Percentiles rank a stretch among this genome's conserved stretches.
Conservation (phyloP, 2,329 filamentous ascomycete species). For the Didymella pomorum region DNA sequence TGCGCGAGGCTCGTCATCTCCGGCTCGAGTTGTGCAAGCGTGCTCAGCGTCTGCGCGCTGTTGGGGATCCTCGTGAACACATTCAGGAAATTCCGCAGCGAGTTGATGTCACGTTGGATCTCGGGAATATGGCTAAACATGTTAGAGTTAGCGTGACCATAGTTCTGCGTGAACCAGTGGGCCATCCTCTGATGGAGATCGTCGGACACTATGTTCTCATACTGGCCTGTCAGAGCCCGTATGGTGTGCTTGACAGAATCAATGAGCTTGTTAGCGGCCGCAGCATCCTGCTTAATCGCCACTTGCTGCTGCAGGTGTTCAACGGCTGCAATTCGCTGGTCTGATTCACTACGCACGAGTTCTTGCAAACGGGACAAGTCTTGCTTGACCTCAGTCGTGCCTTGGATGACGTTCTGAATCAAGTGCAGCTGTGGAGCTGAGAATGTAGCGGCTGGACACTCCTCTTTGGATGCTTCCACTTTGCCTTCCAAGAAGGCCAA, state of each 20-base stretch:
- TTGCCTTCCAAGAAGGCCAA: not conserved
- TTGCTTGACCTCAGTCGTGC: not conserved
- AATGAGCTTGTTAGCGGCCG: not conserved
- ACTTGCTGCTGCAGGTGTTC: constrained; percentile 4
- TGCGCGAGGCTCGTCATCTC: not conserved
- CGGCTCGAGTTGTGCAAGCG: constrained; percentile 6
- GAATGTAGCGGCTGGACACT: not conserved
- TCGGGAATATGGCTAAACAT: constrained; percentile 12
- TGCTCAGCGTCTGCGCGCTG: not conserved
- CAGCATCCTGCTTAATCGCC: constrained; percentile 12
- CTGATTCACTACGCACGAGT: not conserved
- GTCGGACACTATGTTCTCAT: constrained; percentile 39
- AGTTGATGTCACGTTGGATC: constrained; percentile 16
- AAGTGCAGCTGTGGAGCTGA: not conserved
- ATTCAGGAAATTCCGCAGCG: constrained; percentile 5
- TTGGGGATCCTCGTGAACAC: constrained; percentile 10
- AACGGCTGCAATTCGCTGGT: constrained; percentile 1
- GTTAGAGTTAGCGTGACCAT: constrained; percentile 19
- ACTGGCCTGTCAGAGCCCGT: constrained; percentile 29
- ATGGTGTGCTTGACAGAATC: constrained; percentile 20
- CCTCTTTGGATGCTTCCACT: not conserved
- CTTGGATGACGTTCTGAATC: not conserved
- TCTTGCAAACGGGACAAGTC: not conserved
- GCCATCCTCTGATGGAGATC: constrained; percentile 35
- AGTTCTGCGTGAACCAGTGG: constrained; percentile 31